These are phyloP conservation scores for Shiraia bambusicola DNA, from an alignment of 2,329 filamentous ascomycete genomes.

Conservation along the genomic window DNA sequence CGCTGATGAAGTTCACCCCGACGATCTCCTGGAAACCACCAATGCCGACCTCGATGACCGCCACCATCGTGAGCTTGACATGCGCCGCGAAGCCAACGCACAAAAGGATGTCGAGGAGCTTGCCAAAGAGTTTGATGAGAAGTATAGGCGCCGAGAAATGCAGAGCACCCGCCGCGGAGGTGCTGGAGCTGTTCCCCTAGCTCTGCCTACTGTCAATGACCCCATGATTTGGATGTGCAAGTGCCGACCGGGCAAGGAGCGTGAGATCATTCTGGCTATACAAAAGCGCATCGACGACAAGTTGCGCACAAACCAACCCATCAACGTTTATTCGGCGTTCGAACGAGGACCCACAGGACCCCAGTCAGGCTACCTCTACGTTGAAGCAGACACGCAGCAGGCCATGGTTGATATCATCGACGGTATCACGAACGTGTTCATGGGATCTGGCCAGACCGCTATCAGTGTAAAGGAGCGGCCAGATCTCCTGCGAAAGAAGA, in stretches of 20 bases:
- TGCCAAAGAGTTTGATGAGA: conserved; percentile 75
- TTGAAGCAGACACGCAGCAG: conserved; percentile 84
- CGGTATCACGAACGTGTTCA: conserved; percentile 85
- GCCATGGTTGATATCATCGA: conserved; percentile 83
- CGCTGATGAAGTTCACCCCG: conserved; percentile 78
- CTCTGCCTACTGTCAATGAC: conserved; percentile 91
- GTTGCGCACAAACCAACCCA: conserved; percentile 72
- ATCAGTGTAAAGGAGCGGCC: conserved; percentile 98
- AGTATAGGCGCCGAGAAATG: conserved; percentile 72
- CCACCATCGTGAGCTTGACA: conserved; percentile 90
- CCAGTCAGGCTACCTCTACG: conserved; percentile 94
- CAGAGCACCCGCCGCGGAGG: conserved; percentile 34
- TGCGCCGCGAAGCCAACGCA: conserved; percentile 81
- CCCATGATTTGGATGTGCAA: conserved; percentile 93
- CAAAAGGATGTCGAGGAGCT: conserved; percentile 93
- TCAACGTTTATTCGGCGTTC: conserved; percentile 86
- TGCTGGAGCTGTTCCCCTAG: conserved; percentile 51
- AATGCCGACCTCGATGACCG: conserved; percentile 85
- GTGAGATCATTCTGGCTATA: conserved; percentile 83
- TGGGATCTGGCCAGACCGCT: conserved; percentile 79
- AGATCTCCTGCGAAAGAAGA: conserved; percentile 85
- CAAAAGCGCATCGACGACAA: conserved; percentile 87
- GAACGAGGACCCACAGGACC: conserved; percentile 72
- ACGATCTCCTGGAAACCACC: conserved; percentile 78
- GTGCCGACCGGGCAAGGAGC: conserved; percentile 93